Evolutionary conservation across 2,329 filamentous ascomycete species (phyloP).

Genomic region (Aspergillus pseudotamarii): DNA sequence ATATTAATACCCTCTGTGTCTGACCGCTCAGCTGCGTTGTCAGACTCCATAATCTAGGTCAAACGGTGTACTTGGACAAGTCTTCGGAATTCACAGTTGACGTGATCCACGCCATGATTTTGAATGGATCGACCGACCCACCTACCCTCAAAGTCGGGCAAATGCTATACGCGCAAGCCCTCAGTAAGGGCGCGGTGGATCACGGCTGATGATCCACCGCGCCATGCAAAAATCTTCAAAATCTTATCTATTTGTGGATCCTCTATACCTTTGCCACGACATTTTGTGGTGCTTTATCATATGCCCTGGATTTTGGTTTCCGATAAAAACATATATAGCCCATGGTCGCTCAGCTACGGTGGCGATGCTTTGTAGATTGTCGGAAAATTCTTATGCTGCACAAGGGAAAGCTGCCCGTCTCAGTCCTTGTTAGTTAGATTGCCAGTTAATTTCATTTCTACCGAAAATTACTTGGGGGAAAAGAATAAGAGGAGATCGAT

Average conservation of each 20-base stretch:
- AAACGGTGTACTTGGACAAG: not conserved
- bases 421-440: not conserved
- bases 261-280: not conserved
- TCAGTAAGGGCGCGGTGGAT: not conserved
- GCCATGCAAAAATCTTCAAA: constrained; percentile 5
- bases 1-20: not conserved
- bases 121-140: constrained; percentile 1
- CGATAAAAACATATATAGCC: not conserved
- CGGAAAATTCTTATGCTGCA: not conserved
- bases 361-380: not conserved
- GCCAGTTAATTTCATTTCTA: not conserved
- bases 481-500: not conserved
- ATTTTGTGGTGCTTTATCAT: not conserved
- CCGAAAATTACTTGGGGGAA: not conserved
- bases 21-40: not conserved
- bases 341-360: not conserved
- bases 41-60: not conserved
- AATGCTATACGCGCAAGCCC: not conserved
- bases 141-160: not conserved
- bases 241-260: not conserved
- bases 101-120: not conserved
- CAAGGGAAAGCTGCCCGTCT: not conserved
- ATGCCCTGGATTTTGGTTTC: constrained; percentile 4
- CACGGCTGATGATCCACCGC: not conserved
- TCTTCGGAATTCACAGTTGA: constrained; percentile 4